These are phyloP conservation scores for Eutypa lata DNA, from an alignment of 2,329 filamentous ascomycete genomes.

Conservation along the genomic window DNA sequence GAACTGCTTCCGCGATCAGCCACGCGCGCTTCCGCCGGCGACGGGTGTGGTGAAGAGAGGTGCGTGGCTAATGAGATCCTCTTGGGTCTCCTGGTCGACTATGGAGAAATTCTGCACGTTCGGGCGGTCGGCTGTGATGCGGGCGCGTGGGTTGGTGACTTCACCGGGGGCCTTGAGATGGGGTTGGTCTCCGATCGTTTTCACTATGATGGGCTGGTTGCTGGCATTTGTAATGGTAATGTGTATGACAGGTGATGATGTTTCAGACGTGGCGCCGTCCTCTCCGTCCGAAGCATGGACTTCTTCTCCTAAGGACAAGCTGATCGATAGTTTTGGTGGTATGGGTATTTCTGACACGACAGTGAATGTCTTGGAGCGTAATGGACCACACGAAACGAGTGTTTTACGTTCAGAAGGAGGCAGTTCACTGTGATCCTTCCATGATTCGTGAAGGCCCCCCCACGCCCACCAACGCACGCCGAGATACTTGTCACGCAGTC, in stretches of 20 bases:
- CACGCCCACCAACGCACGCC: slow-evolving; percentile 1
- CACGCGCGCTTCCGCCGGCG: neutral
- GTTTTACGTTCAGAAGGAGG: no score
- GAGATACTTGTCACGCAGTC: neutral
- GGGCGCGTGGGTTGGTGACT: neutral
- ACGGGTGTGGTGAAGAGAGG: neutral
- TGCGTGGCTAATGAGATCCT: neutral
- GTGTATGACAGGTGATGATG: neutral
- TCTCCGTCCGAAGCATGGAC: neutral
- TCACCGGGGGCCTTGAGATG: slow-evolving; percentile 1
- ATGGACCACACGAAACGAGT: neutral
- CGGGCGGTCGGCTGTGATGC: neutral
- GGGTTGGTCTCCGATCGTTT: neutral
- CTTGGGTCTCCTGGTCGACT: neutral
- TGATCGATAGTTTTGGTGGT: neutral
- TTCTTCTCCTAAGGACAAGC: neutral
- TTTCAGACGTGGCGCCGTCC: no score
- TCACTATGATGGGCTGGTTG: neutral
- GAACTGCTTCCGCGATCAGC: neutral
- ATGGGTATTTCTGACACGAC: neutral
- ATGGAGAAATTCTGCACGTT: neutral
- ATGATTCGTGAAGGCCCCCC: neutral
- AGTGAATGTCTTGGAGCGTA: neutral
- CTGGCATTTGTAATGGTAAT: neutral
- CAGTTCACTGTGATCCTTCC: no score